Conservation (phyloP, 2,329 filamentous ascomycete genomes). For the Triangularia verruculosa region DNA sequence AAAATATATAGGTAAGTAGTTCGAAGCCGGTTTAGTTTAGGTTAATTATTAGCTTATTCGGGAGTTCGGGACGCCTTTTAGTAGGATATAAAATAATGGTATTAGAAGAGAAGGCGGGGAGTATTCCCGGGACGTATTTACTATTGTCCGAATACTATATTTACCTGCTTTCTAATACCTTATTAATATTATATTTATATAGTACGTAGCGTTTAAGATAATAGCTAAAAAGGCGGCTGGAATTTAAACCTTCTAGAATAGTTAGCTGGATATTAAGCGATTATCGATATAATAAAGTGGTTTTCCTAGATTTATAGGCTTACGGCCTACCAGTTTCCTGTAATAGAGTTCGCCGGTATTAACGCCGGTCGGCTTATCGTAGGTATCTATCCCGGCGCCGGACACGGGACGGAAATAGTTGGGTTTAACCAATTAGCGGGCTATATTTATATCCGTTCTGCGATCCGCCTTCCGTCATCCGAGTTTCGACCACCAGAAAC, state of each 20-base stretch:
- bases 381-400: background rate
- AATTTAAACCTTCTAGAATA: background rate
- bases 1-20: constrained; percentile 32
- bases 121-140: constrained; percentile 35
- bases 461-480: constrained; percentile 24
- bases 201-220: background rate
- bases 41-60: constrained; percentile 35
- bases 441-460: constrained; percentile 24
- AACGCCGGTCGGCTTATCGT: background rate
- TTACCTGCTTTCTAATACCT: constrained; percentile 16
- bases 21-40: constrained; percentile 36
- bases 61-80: constrained; percentile 35
- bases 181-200: background rate
- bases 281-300: background rate
- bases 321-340: background rate
- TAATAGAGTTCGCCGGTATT: background rate
- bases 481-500: background rate
- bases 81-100: constrained; percentile 36
- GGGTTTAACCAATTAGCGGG: constrained; percentile 19
- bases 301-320: background rate
- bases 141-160: constrained; percentile 32
- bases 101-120: constrained; percentile 34
- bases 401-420: background rate
- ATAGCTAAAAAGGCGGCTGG: background rate
- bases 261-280: background rate